Evolutionary conservation across 192 early-diverging fungal species (phyloP), one percentile per base, ranked within the genome.

Genomic region (Coemansia sp.): DNA sequence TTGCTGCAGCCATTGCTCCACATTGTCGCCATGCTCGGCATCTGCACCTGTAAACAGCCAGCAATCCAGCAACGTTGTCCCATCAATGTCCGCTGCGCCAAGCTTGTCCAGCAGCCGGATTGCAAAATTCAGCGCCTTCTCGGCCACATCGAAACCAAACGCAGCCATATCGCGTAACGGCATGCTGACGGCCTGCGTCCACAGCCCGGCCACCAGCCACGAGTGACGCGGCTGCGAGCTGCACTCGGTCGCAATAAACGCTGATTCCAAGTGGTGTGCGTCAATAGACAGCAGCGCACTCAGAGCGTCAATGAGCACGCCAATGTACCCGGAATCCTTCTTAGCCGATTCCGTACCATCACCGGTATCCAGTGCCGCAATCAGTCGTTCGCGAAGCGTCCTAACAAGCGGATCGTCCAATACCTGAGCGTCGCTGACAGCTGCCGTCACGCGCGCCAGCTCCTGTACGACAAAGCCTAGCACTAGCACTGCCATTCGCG

Each of bases 191-290:
- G 49, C 55, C 21, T 41, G 49, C 14, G 19, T 58, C 62, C 62
- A 65, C 10, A 65, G 3, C 11, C 45, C 62, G 1, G 17, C 41
- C 0, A 58, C 34, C 17, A 65, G 26, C 62, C 62, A 65, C 21
- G 55, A 58, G 7, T 11, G 7, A 8, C 9, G n/a, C 6, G 9
- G 30, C n/a, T 3, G 36, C n/a, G n/a, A n/a, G n/a, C n/a, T n/a
- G 8, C 36, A 17, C 2, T 11, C 35, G 35, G 36, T 39, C 5
- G 36, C 36, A 2, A 39, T 15, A 39, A 39, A 39, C 5, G 17
- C 36, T 0, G 36, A 39, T 39, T 39, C 36, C 36, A 39, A 15
- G n/a, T 39, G 36, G 19, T 39, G 19, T 29, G 28, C 28, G 19
- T 39, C 36, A 17, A 17, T 15, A 3, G 36, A 3, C 4, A 39